Conservation (phyloP, 2,329 filamentous ascomycete genomes). For the Orbilia ellipsospora region DNA sequence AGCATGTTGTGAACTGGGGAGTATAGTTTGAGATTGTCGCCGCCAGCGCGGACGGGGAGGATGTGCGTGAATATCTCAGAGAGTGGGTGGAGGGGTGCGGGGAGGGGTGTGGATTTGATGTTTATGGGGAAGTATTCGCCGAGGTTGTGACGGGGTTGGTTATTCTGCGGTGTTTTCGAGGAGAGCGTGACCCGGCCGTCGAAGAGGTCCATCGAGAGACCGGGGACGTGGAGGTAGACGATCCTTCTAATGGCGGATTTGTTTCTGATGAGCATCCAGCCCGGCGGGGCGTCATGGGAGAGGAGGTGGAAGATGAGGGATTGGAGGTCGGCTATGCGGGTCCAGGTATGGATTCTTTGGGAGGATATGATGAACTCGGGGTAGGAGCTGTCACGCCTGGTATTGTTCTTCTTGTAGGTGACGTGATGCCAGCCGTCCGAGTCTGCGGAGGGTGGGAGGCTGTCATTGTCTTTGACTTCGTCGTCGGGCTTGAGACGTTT, state of each 20-base stretch:
- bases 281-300: conserved; percentile 73
- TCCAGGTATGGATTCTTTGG: conserved; percentile 70
- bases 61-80: conserved; percentile 82
- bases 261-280: conserved; percentile 74
- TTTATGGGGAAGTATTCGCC: conserved; percentile 59
- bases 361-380: conserved; percentile 57
- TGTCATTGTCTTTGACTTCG: neutral
- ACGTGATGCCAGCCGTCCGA: conserved; percentile 41
- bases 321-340: conserved; percentile 73
- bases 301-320: conserved; percentile 75
- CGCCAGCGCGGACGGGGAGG: conserved; percentile 89
- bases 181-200: conserved; percentile 67
- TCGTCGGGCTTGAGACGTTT: conserved; percentile 25
- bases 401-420: conserved; percentile 56
- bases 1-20: conserved; percentile 71
- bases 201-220: conserved; percentile 91
- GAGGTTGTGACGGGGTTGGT: conserved; percentile 8
- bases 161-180: conserved; percentile 3
- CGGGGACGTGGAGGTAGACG: conserved; percentile 90
- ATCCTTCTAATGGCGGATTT: conserved; percentile 78
- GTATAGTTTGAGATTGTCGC: conserved; percentile 73
- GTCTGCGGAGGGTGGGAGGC: neutral
- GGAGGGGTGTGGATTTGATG: conserved; percentile 61
- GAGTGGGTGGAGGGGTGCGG: conserved; percentile 59
- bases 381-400: conserved; percentile 57